Evolutionary conservation across 2,329 filamentous ascomycete species (phyloP).

Genomic region (Pseudogymnoascus sp.): DNA sequence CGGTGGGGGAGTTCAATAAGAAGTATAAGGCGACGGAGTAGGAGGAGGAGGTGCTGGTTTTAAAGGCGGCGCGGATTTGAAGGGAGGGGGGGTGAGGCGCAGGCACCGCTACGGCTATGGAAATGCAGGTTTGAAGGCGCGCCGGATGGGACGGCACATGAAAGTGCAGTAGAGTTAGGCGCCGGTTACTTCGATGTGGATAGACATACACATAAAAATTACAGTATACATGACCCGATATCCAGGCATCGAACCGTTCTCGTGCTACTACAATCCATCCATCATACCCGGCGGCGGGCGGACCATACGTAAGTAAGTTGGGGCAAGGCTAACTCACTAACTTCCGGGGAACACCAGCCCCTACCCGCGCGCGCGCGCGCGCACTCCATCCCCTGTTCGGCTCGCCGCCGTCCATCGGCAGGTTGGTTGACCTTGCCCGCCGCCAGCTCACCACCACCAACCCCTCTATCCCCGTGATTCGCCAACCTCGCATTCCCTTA

Average conservation of each 20-base stretch:
- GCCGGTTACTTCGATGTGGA: neutral
- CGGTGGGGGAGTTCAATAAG: conserved; percentile 59
- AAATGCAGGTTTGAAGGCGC: neutral
- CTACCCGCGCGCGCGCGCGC: neutral
- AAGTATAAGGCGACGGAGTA: conserved; percentile 35
- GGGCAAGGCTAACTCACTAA: neutral
- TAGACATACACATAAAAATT: conserved; percentile 6
- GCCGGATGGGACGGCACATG: neutral
- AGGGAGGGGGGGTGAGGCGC: neutral
- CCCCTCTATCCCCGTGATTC: neutral
- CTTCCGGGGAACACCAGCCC: neutral
- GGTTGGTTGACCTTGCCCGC: neutral
- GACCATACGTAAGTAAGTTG: neutral
- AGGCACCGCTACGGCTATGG: neutral
- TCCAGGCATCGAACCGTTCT: neutral
- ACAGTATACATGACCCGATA: neutral
- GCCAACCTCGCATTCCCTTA: neutral
- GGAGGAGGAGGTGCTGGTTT: neutral
- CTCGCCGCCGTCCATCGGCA: neutral
- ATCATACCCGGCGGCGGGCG: neutral
- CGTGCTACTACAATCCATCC: neutral
- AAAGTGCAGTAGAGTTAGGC: neutral
- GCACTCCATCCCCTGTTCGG: neutral
- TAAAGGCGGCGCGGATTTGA: neutral
- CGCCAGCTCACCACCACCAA: neutral